Percentiles rank a stretch among this genome's conserved stretches.
These are phyloP conservation scores for Penicillium sp. DNA, from an alignment of 2,329 filamentous ascomycete species.

Conservation along the genomic window DNA sequence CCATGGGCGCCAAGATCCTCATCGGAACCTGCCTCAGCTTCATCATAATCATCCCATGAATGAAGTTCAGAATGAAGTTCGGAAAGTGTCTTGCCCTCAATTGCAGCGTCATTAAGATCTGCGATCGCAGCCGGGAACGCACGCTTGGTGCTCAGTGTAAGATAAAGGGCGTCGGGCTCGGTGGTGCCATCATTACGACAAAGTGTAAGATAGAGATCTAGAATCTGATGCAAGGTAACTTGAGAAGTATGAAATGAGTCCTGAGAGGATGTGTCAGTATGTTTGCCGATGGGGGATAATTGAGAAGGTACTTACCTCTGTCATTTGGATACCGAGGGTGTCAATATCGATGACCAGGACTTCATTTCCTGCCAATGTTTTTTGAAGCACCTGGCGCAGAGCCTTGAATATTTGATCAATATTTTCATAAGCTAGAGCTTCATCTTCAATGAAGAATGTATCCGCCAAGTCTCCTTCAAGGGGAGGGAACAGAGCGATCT, in stretches of 20 bases:
- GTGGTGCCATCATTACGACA: constrained; percentile 59
- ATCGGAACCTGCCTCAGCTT: constrained; percentile 39
- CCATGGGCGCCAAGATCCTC: constrained; percentile 19
- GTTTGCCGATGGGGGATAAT: neutral
- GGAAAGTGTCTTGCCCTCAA: constrained; percentile 59
- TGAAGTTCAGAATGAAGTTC: constrained; percentile 48
- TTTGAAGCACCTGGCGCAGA: constrained; percentile 56
- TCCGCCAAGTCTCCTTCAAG: constrained; percentile 54
- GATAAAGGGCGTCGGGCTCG: constrained; percentile 57
- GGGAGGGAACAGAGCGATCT: constrained; percentile 61
- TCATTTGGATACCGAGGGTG: constrained; percentile 55
- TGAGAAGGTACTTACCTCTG: constrained; percentile 54
- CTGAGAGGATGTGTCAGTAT: constrained; percentile 41
- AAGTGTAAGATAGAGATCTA: constrained; percentile 60
- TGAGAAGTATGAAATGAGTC: constrained; percentile 51
- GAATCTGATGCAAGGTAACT: constrained; percentile 56
- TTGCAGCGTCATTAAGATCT: constrained; percentile 53
- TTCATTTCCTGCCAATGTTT: constrained; percentile 57
- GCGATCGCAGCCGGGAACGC: constrained; percentile 55
- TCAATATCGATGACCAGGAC: constrained; percentile 59
- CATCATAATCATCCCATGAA: constrained; percentile 50
- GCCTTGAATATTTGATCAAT: constrained; percentile 58
- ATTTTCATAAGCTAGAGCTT: constrained; percentile 53
- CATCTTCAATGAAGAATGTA: constrained; percentile 58
- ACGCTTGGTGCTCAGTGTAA: constrained; percentile 56